Evolutionary conservation across 148 eudicot genomes (phyloP), one percentile per base, ranked within the genome.

Genomic region (Silene latifolia): DNA sequence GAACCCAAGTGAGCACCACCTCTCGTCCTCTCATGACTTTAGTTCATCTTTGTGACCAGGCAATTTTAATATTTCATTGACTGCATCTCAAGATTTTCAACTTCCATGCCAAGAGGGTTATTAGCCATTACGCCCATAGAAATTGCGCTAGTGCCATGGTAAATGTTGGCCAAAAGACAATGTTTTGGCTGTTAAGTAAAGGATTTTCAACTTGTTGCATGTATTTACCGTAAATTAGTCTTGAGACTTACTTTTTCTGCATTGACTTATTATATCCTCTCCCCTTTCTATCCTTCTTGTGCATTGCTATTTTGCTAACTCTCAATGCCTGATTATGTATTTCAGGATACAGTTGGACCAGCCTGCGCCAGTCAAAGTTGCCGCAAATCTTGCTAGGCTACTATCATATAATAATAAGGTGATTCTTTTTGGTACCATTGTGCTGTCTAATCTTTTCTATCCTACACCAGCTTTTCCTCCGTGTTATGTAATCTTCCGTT

Each of bases 321-420:
- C 19, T 56, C 12, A 71, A 15, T 66, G 35, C n/a, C 58, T 59
- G 70, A 39, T 7, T 69, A 54, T 62, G n/a, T 53, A 77, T 47
- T 66, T 27, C 90, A 96, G 99, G 83, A 95, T 96, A 68, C 97
- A 92, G 76, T 90, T 89, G 77, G 99, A 92, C 74, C 93, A 96
- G 82, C 99, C 98, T 61, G 92, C 99, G 54, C 90, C 98, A 7
- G 99, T 96, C 56, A 96, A 96, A 76, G 99, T 96, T 87, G 93
- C 99, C 78, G 97, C 99, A 67, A 96, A 90, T 80, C 96, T 96
- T 75, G 89, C 89, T 61, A 88, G 97, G 82, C 75, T 90, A 21
- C 56, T 96, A 32, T 76, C 99, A n/a, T 92, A 96, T 74, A 92
- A 87, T 76, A 96, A 96, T 76, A 96, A 96, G 97, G 98, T 92